Evolutionary conservation across 371 early-diverging fungal genomes (phyloP).

Genomic region (Rhizopus sp.): DNA sequence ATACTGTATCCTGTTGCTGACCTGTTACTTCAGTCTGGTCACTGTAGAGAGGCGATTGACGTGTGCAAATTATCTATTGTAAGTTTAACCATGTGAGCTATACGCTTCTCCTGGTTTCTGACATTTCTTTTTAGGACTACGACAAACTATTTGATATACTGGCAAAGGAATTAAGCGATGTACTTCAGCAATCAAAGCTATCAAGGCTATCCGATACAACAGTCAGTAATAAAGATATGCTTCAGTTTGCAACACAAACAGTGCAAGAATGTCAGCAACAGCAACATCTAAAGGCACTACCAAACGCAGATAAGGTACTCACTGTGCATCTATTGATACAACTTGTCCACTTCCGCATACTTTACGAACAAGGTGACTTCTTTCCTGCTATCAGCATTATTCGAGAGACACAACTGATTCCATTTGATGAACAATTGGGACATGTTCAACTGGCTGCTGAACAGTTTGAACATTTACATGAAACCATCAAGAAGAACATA

Average conservation of each 20-base stretch:
- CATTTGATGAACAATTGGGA: constrained; percentile 57
- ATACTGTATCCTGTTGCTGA: constrained; percentile 75
- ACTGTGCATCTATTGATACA: constrained; percentile 60
- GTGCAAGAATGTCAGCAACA: constrained; percentile 50
- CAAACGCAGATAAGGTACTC: constrained; percentile 37
- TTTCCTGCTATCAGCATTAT: constrained; percentile 34
- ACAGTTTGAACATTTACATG: constrained; percentile 65
- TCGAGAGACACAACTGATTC: constrained; percentile 52
- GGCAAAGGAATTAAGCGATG: constrained; percentile 75
- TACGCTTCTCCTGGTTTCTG: not conserved
- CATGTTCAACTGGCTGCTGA: constrained; percentile 64
- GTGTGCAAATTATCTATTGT: constrained; percentile 65
- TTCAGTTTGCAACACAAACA: constrained; percentile 49
- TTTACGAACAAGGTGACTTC: constrained; percentile 50
- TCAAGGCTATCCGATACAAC: constrained; percentile 6
- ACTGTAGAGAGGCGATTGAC: constrained; percentile 72
- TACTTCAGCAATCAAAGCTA: constrained; percentile 35
- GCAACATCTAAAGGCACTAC: constrained; percentile 43
- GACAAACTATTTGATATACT: constrained; percentile 77
- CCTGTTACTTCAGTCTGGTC: constrained; percentile 66
- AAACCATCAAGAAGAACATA: constrained; percentile 71
- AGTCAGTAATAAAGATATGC: constrained; percentile 24
- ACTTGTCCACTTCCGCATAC: constrained; percentile 59
- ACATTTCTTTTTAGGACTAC: constrained; percentile 50
- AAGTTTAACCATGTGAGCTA: constrained; percentile 1